Conservation (phyloP, 2,329 filamentous ascomycete genomes). For the Escovopsis weberi region DNA sequence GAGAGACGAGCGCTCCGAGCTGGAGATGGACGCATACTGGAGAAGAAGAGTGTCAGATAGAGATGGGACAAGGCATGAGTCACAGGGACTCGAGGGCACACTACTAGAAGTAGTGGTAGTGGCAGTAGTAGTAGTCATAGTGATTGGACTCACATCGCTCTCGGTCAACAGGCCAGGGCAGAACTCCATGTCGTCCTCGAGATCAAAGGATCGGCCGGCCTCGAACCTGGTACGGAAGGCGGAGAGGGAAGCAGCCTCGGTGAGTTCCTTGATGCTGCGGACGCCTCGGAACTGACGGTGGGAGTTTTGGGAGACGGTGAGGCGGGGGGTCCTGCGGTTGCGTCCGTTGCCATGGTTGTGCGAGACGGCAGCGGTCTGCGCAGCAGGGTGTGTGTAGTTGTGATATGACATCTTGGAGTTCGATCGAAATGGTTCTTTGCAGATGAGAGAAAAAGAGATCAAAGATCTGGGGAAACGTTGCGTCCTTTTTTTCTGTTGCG, state of each 20-base stretch:
- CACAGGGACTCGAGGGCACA: constrained; percentile 14
- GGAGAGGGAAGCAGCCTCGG: constrained; percentile 59
- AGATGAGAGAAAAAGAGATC: constrained; percentile 1
- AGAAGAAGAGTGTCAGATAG: constrained; percentile 20
- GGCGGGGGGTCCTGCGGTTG: constrained; percentile 68
- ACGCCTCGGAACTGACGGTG: constrained; percentile 80
- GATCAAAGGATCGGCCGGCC: constrained; percentile 81
- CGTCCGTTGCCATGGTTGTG: constrained; percentile 57
- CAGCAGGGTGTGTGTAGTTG: constrained; percentile 44
- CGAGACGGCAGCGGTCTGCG: constrained; percentile 42
- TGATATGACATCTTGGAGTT: constrained; percentile 49
- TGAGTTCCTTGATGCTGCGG: constrained; percentile 73
- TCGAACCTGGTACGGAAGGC: constrained; percentile 82
- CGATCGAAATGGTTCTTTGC: constrained; percentile 3
- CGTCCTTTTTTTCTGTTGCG: constrained; percentile 1
- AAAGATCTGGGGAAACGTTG: constrained; percentile 2
- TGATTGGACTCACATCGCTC: constrained; percentile 56
- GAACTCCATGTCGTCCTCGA: constrained; percentile 93
- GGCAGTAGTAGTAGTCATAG: too few relatives aligned
- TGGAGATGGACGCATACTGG: constrained; percentile 84
- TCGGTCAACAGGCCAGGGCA: constrained; percentile 86
- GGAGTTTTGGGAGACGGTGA: constrained; percentile 66
- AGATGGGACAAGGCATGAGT: constrained; percentile 7
- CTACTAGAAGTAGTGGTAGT: too few relatives aligned
- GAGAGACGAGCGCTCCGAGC: constrained; percentile 87